Evolutionary conservation across 805 yeast species (phyloP), one percentile per base, ranked within the genome.

Genomic region (Ogataea corticis): DNA sequence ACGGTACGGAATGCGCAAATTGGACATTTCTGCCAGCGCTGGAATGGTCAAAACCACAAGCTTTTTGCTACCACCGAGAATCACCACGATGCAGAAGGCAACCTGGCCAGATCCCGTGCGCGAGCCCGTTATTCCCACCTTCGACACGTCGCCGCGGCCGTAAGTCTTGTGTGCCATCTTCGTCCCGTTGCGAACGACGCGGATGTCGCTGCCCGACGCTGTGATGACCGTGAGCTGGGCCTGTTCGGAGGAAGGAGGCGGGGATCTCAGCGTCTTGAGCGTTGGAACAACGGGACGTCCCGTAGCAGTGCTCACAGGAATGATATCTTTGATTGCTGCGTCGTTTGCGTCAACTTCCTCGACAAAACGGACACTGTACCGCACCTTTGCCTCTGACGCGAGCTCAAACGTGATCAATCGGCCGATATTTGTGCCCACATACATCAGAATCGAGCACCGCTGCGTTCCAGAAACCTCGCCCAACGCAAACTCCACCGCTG

Each of bases 361-460:
- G 7, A 77, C 70, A 46, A 74, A 74, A 19, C 73, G 74, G 0
- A 80, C 85, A 23, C 70, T 67, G 58, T 82, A 89, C 40, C 80
- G 70, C 0, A 92, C 94, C 5, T 72, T 73, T 36, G 73, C 65
- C 0, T 74, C 68, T 1, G 96, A 96, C 3, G 82, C 60, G 2
- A 91, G 65, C 56, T 82, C 81, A 65, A 76, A 87, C 0, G 81
- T 73, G 21, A 83, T 49, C 11, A 89, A 58, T 45, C 87, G 85
- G 14, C 97, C 97, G 13, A 68, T 67, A 45, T 80, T 77, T 0
- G 96, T 85, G 18, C 98, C 98, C 11, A 83, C 85, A 18, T 79
- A 66, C 66, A 91, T 64, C 19, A 87, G 56, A 30, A 91, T 78
- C n/a, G 89, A 82, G 0, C 94, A 82, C 55, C 75, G 85, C 0